Base-by-base conservation (phyloP, 1,284 basidiomycete species). In the Bjerkandera adusta region DNA sequence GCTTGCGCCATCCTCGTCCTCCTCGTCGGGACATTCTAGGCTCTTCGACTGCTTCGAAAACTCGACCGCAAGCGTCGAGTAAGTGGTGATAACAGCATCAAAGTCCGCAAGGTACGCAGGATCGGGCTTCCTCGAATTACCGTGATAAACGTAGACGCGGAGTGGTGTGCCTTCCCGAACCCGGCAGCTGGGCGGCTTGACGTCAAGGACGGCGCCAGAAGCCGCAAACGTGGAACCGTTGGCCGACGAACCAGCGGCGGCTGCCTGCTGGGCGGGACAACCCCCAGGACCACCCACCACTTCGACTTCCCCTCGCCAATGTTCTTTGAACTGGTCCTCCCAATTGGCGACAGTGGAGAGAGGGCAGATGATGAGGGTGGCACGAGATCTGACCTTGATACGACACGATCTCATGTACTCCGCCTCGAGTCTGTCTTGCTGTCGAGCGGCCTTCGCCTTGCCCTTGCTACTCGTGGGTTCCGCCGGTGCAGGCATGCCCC, bases 291-390 rank as follows among this genome's bases (percentile, higher is more conserved):
- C 92, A n/a, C 92, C 92, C 41, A 86, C 72, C 36, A 95, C 84
- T 25, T 76, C 75, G 5, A 95, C 90, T 47, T 85, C 79, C 11
- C 92, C 91, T 50, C 79, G 80, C 92, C 92, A 93, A 67, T 99
- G 97, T 63, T 98, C 95, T 50, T 85, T 81, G 63, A 99, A 90
- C 66, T 99, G 97, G 54, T 97, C 92, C 68, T 99, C 96, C 97
- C 97, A 99, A 62, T 98, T 99, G 37, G 91, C 85, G 1, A 99
- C 92, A 1, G 97, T 97, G 18, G 93, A 96, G 45, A 99, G 75
- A 6, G 97, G 97, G 58, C 97, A 98, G 21, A 99, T 81, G 56
- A 99, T 91, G n/a, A 99, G 70, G 1, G 97, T 98, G 6, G 89
- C 97, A 36, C 93, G 83, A 58, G 89, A 92, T 55, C 85, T 84